A percentile compares a stretch with the other conserved stretches of the same genome.
These are phyloP conservation scores for Penicillium salamii DNA, from an alignment of 495 filamentous ascomycete species.

Conservation along the genomic window DNA sequence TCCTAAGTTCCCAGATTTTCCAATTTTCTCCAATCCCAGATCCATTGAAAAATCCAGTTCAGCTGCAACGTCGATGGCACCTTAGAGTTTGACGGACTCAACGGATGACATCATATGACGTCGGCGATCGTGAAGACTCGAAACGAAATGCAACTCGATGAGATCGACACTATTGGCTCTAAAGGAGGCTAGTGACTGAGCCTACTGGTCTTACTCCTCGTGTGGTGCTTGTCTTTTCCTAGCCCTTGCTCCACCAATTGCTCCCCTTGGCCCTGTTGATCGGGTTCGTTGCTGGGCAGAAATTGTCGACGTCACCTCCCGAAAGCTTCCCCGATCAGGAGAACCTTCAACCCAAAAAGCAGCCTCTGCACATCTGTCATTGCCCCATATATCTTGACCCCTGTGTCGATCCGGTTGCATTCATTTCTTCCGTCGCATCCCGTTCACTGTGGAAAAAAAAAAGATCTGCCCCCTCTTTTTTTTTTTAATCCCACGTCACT, in stretches of 20 bases:
- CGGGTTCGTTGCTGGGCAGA: slow-evolving; percentile 1
- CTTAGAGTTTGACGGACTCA: slow-evolving; percentile 6
- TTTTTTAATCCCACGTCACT: slow-evolving; percentile 37
- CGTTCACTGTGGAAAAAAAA: slow-evolving; percentile 6
- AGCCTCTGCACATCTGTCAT: slow-evolving; percentile 1
- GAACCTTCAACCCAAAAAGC: not conserved
- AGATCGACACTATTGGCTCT: slow-evolving; percentile 13
- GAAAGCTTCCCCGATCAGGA: slow-evolving; percentile 2
- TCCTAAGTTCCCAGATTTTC: no score
- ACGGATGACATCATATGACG: slow-evolving; percentile 30
- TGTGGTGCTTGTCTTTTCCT: not conserved
- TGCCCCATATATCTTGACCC: slow-evolving; percentile 5
- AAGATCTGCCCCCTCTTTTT: slow-evolving; percentile 14
- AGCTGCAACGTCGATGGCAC: not conserved
- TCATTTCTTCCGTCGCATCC: slow-evolving; percentile 34
- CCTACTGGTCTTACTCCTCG: no score
- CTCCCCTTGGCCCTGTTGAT: not conserved
- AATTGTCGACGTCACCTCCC: slow-evolving; percentile 41
- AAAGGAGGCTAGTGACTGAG: not conserved
- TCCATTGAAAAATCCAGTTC: no score
- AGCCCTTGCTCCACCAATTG: not conserved
- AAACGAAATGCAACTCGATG: slow-evolving; percentile 5
- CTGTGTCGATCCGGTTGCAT: slow-evolving; percentile 32
- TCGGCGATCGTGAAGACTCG: slow-evolving; percentile 21
- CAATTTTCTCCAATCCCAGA: no score